Base-by-base conservation (phyloP, 2,329 filamentous ascomycete genomes). In the Colletotrichum nymphaeae region DNA sequence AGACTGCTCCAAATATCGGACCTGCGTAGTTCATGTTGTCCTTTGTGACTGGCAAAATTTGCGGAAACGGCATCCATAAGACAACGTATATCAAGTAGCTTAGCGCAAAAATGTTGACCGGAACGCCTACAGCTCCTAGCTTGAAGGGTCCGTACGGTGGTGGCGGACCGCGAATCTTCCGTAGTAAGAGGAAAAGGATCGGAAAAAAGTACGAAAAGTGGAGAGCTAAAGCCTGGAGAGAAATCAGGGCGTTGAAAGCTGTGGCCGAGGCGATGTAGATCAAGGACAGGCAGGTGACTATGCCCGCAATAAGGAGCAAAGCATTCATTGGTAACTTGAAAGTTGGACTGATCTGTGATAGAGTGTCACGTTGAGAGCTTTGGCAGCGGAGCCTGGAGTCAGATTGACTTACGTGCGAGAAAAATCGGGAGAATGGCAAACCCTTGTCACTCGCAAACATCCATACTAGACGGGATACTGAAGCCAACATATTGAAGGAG, bases 31-130 rank as follows among this genome's bases (percentile, higher is more conserved):
- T 67, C 64, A 59, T 67, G 8, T 67, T 67, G 26, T 67, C 35
- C 4, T 67, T 67, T 5, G 53, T 32, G 6, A 59, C 63, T 52
- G 63, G 63, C 19, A 65, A 12, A 9, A 65, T 22, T 30, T 65
- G 63, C 11, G 64, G 64, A 9, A 67, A 67, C 9, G 64, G 64
- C 53, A 67, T 67, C 64, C 64, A 67, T 6, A 67, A n/a, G 9
- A 67, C 64, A 3, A 59, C 64, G 37, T 59, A 59, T 8, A 60
- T 16, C 7, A 65, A 19, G 6, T 65, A 65, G 22, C 49, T 26
- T 14, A 65, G 35, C 5, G 63, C 63, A 28, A 65, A 65, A 3
- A 56, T n/a, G 6, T 65, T 65, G 22, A 65, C 49, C 35, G 30
- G 52, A 26, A 57, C 12, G 7, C 63, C 63, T n/a, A 24, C 11